These are phyloP conservation scores for Talaromyces islandicus DNA, from an alignment of 2,329 filamentous ascomycete genomes.

Conservation along the genomic window DNA sequence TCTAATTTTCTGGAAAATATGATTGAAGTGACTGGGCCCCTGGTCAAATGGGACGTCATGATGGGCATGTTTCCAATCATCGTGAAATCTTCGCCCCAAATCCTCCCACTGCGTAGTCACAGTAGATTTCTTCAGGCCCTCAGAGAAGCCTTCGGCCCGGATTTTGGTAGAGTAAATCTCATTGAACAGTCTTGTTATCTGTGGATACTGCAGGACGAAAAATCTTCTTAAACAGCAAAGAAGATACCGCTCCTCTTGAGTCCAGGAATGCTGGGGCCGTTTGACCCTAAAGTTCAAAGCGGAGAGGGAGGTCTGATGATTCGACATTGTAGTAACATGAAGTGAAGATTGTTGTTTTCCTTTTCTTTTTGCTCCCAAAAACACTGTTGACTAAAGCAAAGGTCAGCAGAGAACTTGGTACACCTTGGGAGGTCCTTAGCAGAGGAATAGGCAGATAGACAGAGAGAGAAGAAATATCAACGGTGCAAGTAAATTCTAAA, in stretches of 20 bases:
- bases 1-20: conserved; percentile 12
- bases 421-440: not conserved
- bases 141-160: conserved; percentile 13
- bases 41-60: conserved; percentile 14
- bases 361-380: not conserved
- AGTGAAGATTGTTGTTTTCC: not conserved
- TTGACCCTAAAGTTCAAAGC: not conserved
- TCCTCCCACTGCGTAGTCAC: conserved; percentile 19
- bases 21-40: conserved; percentile 12
- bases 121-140: conserved; percentile 2
- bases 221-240: conserved; percentile 22
- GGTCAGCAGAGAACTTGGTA: not conserved
- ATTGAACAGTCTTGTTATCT: conserved; percentile 22
- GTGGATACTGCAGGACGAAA: conserved; percentile 11
- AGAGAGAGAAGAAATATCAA: not conserved
- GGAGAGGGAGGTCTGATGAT: not conserved
- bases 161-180: conserved; percentile 18
- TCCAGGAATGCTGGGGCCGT: conserved; percentile 14
- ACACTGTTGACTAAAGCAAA: not conserved
- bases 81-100: conserved; percentile 13
- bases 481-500: not conserved
- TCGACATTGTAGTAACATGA: not conserved
- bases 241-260: conserved; percentile 12
- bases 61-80: conserved; percentile 21
- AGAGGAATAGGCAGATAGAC: not conserved